Evolutionary conservation across 1,139 yeast species (phyloP).

Genomic region (Diutina siamensis): DNA sequence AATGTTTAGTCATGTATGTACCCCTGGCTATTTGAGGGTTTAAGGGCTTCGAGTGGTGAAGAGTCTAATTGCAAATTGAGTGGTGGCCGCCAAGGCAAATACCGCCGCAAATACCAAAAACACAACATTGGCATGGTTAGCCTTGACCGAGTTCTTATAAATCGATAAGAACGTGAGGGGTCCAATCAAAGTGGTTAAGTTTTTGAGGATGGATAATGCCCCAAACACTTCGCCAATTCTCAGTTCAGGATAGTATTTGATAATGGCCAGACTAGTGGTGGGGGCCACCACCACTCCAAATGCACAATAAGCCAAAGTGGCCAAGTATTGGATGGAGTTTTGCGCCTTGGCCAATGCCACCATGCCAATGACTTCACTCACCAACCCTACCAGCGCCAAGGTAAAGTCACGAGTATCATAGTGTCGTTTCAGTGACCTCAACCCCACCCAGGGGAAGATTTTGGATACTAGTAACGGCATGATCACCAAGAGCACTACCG

Average conservation of each 20-base stretch:
- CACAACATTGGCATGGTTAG: not conserved
- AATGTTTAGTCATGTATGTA: too few relatives aligned
- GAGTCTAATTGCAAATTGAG: not conserved
- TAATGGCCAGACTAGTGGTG: constrained; percentile 34
- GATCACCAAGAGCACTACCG: constrained; percentile 21
- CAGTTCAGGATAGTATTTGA: constrained; percentile 37
- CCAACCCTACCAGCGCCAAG: constrained; percentile 13
- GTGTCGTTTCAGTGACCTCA: constrained; percentile 24
- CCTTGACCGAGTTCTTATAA: not conserved
- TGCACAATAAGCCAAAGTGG: constrained; percentile 23
- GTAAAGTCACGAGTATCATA: constrained; percentile 46
- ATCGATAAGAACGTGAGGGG: constrained; percentile 1
- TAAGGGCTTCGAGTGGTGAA: not conserved
- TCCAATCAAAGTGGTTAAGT: not conserved
- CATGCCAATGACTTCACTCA: constrained; percentile 33
- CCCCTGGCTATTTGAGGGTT: not conserved
- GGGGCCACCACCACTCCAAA: constrained; percentile 35
- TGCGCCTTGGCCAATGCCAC: constrained; percentile 12
- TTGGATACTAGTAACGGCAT: constrained; percentile 23
- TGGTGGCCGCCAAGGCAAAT: not conserved
- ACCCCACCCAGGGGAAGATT: constrained; percentile 18
- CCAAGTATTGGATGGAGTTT: constrained; percentile 7
- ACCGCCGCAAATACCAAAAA: not conserved
- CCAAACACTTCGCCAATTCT: constrained; percentile 38
- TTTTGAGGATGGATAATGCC: not conserved